Conservation (phyloP, 2,329 filamentous ascomycete genomes). For the Monilinia laxa region DNA sequence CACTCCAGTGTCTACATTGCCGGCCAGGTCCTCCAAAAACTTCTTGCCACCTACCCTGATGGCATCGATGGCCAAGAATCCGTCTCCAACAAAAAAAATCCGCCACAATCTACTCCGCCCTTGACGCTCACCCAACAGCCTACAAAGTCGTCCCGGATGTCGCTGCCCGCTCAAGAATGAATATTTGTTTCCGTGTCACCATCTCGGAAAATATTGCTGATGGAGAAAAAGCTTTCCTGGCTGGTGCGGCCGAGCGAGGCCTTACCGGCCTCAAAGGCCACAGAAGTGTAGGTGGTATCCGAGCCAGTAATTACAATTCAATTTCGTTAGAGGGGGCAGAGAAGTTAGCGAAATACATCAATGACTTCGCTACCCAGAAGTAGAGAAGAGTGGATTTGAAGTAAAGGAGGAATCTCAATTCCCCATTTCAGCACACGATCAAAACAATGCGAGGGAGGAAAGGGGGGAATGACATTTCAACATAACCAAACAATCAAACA, state of each 20-base stretch:
- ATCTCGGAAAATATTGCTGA: constrained; percentile 48
- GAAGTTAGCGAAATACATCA: constrained; percentile 65
- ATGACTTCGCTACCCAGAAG: constrained; percentile 48
- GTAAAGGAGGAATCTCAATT: too few relatives aligned
- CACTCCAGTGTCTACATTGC: constrained; percentile 73
- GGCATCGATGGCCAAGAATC: constrained; percentile 77
- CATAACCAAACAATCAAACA: too few relatives aligned
- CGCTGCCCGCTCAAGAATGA: constrained; percentile 80
- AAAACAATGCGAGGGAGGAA: too few relatives aligned
- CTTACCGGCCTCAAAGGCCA: constrained; percentile 86
- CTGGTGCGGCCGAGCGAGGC: constrained; percentile 58
- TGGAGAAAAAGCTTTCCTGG: constrained; percentile 77
- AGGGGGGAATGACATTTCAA: too few relatives aligned
- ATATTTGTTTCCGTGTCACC: constrained; percentile 82
- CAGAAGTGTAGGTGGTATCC: constrained; percentile 80
- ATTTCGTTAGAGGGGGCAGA: constrained; percentile 66
- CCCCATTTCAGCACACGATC: too few relatives aligned
- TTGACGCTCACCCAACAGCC: constrained; percentile 71
- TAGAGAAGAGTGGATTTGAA: neutral
- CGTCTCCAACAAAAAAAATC: constrained; percentile 73
- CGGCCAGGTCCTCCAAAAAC: constrained; percentile 79
- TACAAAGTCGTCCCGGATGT: constrained; percentile 75
- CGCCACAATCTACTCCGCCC: constrained; percentile 67
- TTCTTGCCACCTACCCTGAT: constrained; percentile 63
- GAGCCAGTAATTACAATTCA: constrained; percentile 87